Conservation (phyloP, 805 yeast species). For the Metschnikowia gelsemii region DNA sequence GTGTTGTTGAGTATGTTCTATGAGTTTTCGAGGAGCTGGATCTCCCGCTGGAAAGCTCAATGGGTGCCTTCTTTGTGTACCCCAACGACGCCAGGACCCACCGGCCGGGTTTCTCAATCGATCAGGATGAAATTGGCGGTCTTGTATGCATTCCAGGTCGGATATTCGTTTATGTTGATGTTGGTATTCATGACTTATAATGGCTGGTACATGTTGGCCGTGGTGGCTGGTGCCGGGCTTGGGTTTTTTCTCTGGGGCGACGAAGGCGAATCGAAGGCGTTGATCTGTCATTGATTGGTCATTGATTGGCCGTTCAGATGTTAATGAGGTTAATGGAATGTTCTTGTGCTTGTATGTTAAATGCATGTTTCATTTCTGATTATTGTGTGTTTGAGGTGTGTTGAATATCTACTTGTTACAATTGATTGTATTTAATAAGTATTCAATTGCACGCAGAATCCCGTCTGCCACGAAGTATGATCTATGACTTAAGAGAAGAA, state of each 20-base stretch:
- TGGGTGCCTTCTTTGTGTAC: constrained; percentile 1
- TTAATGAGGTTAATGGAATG: no score
- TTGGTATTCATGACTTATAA: constrained; percentile 84
- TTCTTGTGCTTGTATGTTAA: no score
- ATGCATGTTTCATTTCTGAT: constrained; percentile 1
- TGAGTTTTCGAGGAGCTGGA: constrained; percentile 49
- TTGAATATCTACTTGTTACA: no score
- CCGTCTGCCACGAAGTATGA: no score
- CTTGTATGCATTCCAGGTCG: constrained; percentile 63
- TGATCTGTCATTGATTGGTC: constrained; percentile 42
- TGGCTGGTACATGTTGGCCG: constrained; percentile 80
- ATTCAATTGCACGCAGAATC: no score
- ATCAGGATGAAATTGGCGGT: constrained; percentile 36
- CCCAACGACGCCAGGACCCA: neutral
- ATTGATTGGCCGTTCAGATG: no score
- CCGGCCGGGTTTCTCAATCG: neutral
- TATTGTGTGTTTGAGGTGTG: no score
- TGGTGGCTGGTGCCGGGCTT: constrained; percentile 65
- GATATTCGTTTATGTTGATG: constrained; percentile 72
- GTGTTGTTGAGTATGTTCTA: constrained; percentile 53
- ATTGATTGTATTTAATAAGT: no score
- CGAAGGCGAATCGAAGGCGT: constrained; percentile 17
- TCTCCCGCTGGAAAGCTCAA: constrained; percentile 30
- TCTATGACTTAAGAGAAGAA: no score
- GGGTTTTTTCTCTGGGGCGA: constrained; percentile 65